A percentile compares a stretch with the other conserved stretches of the same genome.
Evolutionary conservation across 257 asterid genomes (phyloP).

Genomic region (Solanum clarkiae): DNA sequence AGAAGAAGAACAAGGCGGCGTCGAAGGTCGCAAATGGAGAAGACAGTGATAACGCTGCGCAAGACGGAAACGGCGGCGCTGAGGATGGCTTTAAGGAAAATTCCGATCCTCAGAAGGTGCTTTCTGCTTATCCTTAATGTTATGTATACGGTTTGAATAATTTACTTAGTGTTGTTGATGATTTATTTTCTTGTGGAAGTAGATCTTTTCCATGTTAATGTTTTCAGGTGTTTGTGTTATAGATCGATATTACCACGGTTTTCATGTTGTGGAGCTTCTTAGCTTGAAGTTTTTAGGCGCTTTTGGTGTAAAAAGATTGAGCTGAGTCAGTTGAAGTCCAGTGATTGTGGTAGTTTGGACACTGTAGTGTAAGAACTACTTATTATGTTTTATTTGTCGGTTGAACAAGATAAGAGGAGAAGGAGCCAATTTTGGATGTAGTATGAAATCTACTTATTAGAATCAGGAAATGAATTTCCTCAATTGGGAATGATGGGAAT

Average conservation of each 20-base stretch:
- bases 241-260: neutral
- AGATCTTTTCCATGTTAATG: neutral
- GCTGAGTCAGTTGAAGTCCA: neutral
- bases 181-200: neutral
- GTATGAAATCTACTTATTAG: neutral
- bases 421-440: neutral
- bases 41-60: constrained; percentile 38
- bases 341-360: neutral
- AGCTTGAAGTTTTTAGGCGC: neutral
- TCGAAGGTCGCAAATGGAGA: constrained; percentile 24
- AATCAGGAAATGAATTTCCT: neutral
- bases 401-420: neutral
- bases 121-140: neutral
- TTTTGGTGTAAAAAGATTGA: neutral
- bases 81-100: constrained; percentile 54
- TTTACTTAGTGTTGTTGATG: neutral
- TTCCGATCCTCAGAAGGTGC: constrained; percentile 66
- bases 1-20: constrained; percentile 71
- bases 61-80: constrained; percentile 33
- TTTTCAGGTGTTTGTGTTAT: neutral
- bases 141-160: neutral
- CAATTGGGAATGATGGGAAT: neutral
- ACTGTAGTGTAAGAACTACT: neutral
- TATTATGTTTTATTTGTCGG: neutral
- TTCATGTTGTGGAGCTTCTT: neutral